Evolutionary conservation across 1,139 yeast genomes (phyloP).

Genomic region (Zygotorulaspora mrakii): DNA sequence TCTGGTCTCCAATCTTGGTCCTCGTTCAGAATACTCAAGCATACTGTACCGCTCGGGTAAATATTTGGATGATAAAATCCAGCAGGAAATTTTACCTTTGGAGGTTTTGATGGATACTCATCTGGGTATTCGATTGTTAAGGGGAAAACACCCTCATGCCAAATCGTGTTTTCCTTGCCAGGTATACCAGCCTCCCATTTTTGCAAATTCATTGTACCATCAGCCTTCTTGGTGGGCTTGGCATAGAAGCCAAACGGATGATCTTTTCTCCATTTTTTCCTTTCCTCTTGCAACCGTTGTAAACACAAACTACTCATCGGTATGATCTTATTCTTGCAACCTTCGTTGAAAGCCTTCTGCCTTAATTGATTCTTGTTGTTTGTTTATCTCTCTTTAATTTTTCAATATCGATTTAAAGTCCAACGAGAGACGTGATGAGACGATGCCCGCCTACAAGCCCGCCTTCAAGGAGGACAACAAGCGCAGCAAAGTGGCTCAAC

Average conservation of each 20-base stretch:
- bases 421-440: too few relatives aligned
- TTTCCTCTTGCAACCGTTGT: constrained; percentile 79
- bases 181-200: constrained; percentile 96
- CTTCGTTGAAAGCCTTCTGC: not conserved
- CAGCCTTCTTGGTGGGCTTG: constrained; percentile 70
- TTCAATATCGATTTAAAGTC: constrained; percentile 1
- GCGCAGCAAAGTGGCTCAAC: too few relatives aligned
- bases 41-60: constrained; percentile 94
- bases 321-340: not conserved
- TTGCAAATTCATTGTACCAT: constrained; percentile 81
- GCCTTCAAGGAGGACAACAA: too few relatives aligned
- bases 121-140: constrained; percentile 76
- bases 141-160: constrained; percentile 87
- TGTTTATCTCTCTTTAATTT: constrained; percentile 3
- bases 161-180: constrained; percentile 78
- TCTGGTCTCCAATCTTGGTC: constrained; percentile 99
- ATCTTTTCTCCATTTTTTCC: constrained; percentile 97
- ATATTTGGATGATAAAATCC: constrained; percentile 95
- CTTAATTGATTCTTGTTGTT: not conserved
- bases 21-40: constrained; percentile 88
- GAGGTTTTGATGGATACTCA: constrained; percentile 96
- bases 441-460: too few relatives aligned
- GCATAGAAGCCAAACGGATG: constrained; percentile 98
- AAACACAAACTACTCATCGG: constrained; percentile 52
- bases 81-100: constrained; percentile 82